These are phyloP conservation scores for Mucor sp. DNA, from an alignment of 371 early-diverging fungal species.

Conservation along the genomic window DNA sequence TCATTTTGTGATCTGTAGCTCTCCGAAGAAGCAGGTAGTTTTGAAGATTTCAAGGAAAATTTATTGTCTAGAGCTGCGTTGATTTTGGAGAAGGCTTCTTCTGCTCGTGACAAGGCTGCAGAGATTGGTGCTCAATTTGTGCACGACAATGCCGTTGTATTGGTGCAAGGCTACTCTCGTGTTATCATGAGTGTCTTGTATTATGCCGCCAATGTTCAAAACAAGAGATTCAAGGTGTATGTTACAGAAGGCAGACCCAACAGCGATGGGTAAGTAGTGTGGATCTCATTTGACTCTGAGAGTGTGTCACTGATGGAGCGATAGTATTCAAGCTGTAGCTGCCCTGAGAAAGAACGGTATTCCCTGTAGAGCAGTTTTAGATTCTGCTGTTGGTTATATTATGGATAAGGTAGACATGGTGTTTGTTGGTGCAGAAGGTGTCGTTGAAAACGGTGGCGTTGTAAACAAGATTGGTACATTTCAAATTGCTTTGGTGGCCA, in stretches of 20 bases:
- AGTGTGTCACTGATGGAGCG: not conserved
- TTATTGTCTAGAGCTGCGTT: conserved; percentile 73
- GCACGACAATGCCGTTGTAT: conserved; percentile 83
- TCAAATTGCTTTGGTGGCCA: conserved; percentile 93
- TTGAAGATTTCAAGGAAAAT: conserved; percentile 79
- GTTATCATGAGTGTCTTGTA: conserved; percentile 87
- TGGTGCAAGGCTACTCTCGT: conserved; percentile 96
- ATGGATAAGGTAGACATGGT: conserved; percentile 95
- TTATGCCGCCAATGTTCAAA: conserved; percentile 71
- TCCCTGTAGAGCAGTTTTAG: conserved; percentile 86
- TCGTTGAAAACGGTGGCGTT: conserved; percentile 96
- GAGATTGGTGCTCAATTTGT: conserved; percentile 86
- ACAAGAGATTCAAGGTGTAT: conserved; percentile 87
- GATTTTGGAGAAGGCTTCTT: conserved; percentile 74
- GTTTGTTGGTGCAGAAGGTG: conserved; percentile 97
- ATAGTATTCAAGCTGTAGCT: conserved; percentile 72
- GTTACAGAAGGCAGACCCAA: conserved; percentile 86
- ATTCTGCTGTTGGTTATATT: conserved; percentile 92
- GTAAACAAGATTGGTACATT: conserved; percentile 95
- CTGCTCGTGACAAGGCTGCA: conserved; percentile 78
- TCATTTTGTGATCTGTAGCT: conserved; percentile 14
- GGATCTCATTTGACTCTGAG: not conserved
- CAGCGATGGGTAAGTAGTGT: conserved; percentile 65
- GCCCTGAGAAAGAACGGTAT: conserved; percentile 79
- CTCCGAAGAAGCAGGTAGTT: conserved; percentile 41